Conservation (phyloP, 2,329 filamentous ascomycete species). For the Xylariaceae sp. region DNA sequence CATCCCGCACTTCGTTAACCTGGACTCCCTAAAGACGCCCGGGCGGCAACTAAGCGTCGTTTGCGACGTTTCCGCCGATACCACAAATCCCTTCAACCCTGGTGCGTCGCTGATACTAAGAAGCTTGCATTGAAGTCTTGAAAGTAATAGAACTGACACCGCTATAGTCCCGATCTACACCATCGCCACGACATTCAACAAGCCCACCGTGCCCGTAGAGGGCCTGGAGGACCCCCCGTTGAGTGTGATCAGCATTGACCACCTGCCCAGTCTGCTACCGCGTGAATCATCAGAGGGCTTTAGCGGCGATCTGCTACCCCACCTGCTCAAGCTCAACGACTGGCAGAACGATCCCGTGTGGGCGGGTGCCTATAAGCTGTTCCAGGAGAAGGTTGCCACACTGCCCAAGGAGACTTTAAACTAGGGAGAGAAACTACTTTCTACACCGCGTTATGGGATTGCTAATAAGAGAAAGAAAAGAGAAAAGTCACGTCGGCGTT, state of each 20-base stretch:
- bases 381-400: constrained; percentile 76
- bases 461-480: no score
- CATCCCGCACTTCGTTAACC: constrained; percentile 81
- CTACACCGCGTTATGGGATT: not conserved
- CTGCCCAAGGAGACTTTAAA: constrained; percentile 49
- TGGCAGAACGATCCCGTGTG: constrained; percentile 76
- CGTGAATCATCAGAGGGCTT: constrained; percentile 88
- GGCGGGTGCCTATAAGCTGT: constrained; percentile 81
- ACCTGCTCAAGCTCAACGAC: constrained; percentile 76
- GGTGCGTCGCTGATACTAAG: constrained; percentile 29
- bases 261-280: constrained; percentile 80
- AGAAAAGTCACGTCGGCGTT: no score
- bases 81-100: constrained; percentile 69
- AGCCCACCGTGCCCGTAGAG: constrained; percentile 79
- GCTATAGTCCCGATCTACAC: constrained; percentile 73
- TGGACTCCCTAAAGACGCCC: constrained; percentile 66
- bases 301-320: constrained; percentile 75
- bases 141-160: constrained; percentile 9
- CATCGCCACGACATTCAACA: constrained; percentile 82
- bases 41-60: constrained; percentile 77
- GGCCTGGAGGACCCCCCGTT: constrained; percentile 63
- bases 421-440: not conserved
- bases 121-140: not conserved
- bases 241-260: constrained; percentile 85
- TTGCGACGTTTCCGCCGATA: constrained; percentile 78